Evolutionary conservation across 2,329 filamentous ascomycete species (phyloP).

Genomic region (Diaporthe batatas): DNA sequence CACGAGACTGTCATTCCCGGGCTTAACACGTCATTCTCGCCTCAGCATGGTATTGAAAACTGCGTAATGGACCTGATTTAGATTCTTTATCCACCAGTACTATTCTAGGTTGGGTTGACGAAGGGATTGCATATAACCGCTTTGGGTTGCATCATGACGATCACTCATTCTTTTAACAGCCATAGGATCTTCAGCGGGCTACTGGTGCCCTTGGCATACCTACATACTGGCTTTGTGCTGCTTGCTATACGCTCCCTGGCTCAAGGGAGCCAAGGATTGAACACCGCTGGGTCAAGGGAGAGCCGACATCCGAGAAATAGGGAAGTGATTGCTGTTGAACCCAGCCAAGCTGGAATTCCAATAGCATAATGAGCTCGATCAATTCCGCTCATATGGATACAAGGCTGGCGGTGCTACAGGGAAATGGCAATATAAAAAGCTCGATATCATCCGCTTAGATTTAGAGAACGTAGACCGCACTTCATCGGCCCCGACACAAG

Average conservation of each 20-base stretch:
- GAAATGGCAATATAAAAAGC: background rate
- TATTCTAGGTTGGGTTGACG: background rate
- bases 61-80: background rate
- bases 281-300: conserved; percentile 21
- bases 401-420: too few species aligned
- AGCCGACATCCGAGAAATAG: background rate
- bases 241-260: background rate
- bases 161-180: background rate
- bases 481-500: background rate
- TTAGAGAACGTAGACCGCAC: background rate
- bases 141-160: conserved; percentile 3
- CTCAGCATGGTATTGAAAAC: background rate
- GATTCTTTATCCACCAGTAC: background rate
- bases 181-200: background rate
- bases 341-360: conserved; percentile 4
- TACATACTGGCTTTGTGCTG: background rate
- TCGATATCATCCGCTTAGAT: background rate
- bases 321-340: conserved; percentile 8
- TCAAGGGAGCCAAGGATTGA: background rate
- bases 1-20: too few species aligned
- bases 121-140: background rate
- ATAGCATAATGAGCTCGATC: conserved; percentile 21
- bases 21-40: background rate
- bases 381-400: background rate
- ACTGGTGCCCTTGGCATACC: background rate